Percentiles rank a stretch among this genome's conserved stretches.
phyloP scores from a whole-genome alignment of 106 monocot genomes.

The Allium fistulosum region DNA sequence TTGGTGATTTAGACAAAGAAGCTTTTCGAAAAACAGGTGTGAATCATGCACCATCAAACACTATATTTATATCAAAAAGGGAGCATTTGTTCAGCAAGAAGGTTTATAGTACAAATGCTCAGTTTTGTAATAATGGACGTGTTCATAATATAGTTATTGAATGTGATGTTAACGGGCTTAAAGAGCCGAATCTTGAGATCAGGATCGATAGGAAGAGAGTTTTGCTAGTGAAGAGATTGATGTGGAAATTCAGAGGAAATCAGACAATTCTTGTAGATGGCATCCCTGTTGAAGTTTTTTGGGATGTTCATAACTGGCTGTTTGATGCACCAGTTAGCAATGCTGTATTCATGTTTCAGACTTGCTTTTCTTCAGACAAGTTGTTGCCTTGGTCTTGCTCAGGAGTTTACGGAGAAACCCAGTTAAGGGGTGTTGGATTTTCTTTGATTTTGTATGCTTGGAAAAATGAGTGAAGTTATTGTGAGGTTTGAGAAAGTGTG shows the following conservation, averaged over 20 bases:
- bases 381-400: slow-evolving; percentile 27
- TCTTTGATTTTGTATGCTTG: slow-evolving; percentile 75
- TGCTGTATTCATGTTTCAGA: slow-evolving; percentile 82
- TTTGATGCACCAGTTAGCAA: slow-evolving; percentile 36
- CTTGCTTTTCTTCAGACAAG: slow-evolving; percentile 31
- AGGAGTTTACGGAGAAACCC: slow-evolving; percentile 24
- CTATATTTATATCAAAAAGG: slow-evolving; percentile 46
- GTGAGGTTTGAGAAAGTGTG: not conserved
- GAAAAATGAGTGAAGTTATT: slow-evolving; percentile 45
- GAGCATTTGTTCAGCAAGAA: slow-evolving; percentile 80
- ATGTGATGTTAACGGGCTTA: slow-evolving; percentile 42
- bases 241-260: slow-evolving; percentile 85
- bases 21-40: slow-evolving; percentile 37
- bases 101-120: slow-evolving; percentile 50
- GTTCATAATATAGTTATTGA: slow-evolving; percentile 63
- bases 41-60: slow-evolving; percentile 19
- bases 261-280: slow-evolving; percentile 78
- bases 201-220: slow-evolving; percentile 66
- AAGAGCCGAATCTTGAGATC: slow-evolving; percentile 67
- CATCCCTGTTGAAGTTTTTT: slow-evolving; percentile 70
- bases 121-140: slow-evolving; percentile 51
- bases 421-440: slow-evolving; percentile 39
- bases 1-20: slow-evolving; percentile 63
- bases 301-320: slow-evolving; percentile 84
- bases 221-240: slow-evolving; percentile 66